Base-by-base conservation (phyloP, 2,329 filamentous ascomycete species). In the Byssothecium circinans region DNA sequence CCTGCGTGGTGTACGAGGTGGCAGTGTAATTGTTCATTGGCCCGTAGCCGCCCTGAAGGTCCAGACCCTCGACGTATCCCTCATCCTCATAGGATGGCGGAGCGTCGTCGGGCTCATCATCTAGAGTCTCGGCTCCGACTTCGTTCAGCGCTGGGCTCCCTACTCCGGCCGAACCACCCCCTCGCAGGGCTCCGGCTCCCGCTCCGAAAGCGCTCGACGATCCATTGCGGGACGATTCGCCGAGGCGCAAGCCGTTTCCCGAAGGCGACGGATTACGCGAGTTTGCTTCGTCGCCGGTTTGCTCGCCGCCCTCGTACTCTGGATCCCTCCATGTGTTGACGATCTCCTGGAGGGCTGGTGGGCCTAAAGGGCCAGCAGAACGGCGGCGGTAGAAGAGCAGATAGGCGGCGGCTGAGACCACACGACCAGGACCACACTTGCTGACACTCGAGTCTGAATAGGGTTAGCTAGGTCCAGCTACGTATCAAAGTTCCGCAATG, bases 311-410 rank as follows among this genome's bases (percentile, higher is more conserved):
- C 71, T 76, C 67, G 65, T 62, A 69, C 49, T 74, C 75, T 41
- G 72, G 68, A 20, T 70, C 68, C 43, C 78, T 78, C 62, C 81
- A 88, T 45, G 80, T 77, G 43, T 85, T 81, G 44, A 89, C 77
- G 41, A 96, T 84, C 56, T 85, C 77, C 58, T 85, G 81, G 50
- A 96, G 85, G 42, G 81, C 81, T 36, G 85, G 80, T 20, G 91
- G 91, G 47, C 94, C 94, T 56, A 99, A 83, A 53, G 90, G 88
- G 52, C 73, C 74, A 7, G 81, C 78, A 4, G 90, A 89, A 54
- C 90, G 87, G 47, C 94, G 88, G 33, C 94, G 89, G 74, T 99
- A 99, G 78, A 99, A 99, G 27, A 99, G 79, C 10, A 99, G 81
- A 71, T 99, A 99, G 0, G 94, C 94, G 17, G 88, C 86, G 14